phyloP scores from a whole-genome alignment of 768 basidiomycete genomes.

The Leucosporidium scottii region DNA sequence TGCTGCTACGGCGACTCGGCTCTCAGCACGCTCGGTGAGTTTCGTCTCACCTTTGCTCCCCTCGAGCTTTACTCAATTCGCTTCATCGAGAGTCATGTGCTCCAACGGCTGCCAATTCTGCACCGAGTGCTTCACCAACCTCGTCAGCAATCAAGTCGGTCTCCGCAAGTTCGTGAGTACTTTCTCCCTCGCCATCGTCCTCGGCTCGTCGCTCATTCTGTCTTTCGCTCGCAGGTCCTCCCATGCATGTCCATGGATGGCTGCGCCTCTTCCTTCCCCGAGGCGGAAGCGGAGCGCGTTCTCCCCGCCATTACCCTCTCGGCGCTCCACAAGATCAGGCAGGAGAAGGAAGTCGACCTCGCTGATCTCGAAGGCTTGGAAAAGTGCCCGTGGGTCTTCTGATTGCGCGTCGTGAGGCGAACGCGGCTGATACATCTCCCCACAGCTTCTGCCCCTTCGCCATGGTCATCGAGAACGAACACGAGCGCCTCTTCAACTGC shows the following conservation, averaged over 20 bases:
- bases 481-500: constrained; percentile 34
- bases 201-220: background rate
- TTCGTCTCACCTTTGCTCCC: too few relatives aligned
- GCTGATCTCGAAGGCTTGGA: constrained; percentile 26
- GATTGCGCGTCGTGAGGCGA: too few relatives aligned
- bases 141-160: constrained; percentile 29
- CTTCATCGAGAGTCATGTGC: constrained; percentile 14
- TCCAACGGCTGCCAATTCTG: constrained; percentile 33
- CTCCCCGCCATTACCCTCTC: constrained; percentile 16
- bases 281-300: constrained; percentile 10
- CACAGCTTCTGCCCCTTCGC: constrained; percentile 34
- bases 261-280: constrained; percentile 29
- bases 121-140: constrained; percentile 28
- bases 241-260: constrained; percentile 34
- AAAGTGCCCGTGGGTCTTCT: constrained; percentile 27
- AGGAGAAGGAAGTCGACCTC: constrained; percentile 31
- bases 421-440: too few relatives aligned
- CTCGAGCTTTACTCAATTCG: background rate
- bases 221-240: constrained; percentile 3
- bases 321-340: constrained; percentile 32
- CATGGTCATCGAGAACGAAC: constrained; percentile 29
- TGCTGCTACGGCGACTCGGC: constrained; percentile 35
- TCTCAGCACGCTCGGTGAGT: constrained; percentile 16
- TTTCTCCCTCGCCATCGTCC: background rate
- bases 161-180: constrained; percentile 26